Evolutionary conservation across 2,329 filamentous ascomycete genomes (phyloP), one percentile per base, ranked within the genome.

Genomic region (Falciphora oryzae): DNA sequence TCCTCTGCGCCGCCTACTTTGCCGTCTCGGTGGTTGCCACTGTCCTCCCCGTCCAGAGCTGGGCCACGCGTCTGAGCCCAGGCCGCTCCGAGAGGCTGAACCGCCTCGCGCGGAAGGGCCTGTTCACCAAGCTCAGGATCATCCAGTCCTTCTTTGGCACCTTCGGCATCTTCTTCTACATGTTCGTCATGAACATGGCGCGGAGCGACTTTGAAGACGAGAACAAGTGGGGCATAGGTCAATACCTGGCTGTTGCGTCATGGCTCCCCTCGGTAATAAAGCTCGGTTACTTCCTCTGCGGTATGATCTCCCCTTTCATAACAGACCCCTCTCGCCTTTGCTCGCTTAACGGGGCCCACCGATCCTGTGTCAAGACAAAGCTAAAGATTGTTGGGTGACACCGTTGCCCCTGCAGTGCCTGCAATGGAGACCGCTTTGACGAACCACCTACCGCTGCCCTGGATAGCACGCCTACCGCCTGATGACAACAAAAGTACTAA

Each of bases 151-250:
- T 58, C 28, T 58, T 58, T 6, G 25, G 25, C 13, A 25, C 57
- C 28, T 27, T 27, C 29, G 57, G 57, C 25, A 58, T 58, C 13
- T 29, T 58, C 57, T 27, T 58, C 14, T 58, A 58, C 28, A 58
- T 29, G 25, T 28, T 58, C 27, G 57, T 58, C 25, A 29, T 58
- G 57, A 58, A 58, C 57, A 16, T 7, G 57, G 57, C 25, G 1
- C 25, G 57, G n/a, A 58, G 57, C 57, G 28, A 58, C 28, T 58
- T 58, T 16, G 10, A 58, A 10, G 57, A 58, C 57, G 57, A 58
- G 57, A 58, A 58, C 16, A 58, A 27, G 25, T 58, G 57, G 57
- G 28, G 57, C 25, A 58, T 58, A 6, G 57, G 57, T 4, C 57
- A 58, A 10, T 58, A 58, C 7, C 25, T 58, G 57, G 57, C 57